Evolutionary conservation across 257 asterid genomes (phyloP).

Genomic region (Lantana camara): DNA sequence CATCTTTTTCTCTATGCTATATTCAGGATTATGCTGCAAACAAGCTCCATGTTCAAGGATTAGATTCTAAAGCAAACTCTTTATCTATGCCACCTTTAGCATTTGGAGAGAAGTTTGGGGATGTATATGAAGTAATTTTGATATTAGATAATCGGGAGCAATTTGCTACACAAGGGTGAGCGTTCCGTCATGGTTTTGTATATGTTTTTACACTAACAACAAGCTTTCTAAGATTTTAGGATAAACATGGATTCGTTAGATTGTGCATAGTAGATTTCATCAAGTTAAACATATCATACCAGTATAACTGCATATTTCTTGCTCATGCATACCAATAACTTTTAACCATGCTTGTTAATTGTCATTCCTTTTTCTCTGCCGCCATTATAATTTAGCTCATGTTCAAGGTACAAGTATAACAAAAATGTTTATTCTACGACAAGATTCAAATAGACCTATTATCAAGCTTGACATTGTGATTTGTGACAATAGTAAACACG

Average conservation of each 20-base stretch:
- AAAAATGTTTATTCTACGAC: conserved; percentile 11
- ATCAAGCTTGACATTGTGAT: conserved; percentile 14
- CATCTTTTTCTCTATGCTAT: conserved; percentile 25
- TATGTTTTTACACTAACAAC: not conserved
- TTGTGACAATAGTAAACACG: not conserved
- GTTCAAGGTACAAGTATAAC: conserved; percentile 15
- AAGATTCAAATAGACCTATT: conserved; percentile 5
- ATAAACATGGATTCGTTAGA: conserved; percentile 23
- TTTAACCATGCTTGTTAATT: conserved; percentile 12
- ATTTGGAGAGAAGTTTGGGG: conserved; percentile 79
- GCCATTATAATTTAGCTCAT: conserved; percentile 13
- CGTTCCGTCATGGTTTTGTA: conserved; percentile 1
- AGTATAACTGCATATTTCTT: conserved; percentile 14
- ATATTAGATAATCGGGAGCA: conserved; percentile 92
- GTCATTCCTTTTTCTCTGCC: not conserved
- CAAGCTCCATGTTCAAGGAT: conserved; percentile 38
- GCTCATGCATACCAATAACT: conserved; percentile 8
- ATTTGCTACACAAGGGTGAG: conserved; percentile 84
- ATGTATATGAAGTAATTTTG: conserved; percentile 77
- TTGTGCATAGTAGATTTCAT: conserved; percentile 13
- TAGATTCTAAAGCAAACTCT: conserved; percentile 48
- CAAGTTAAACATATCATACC: conserved; percentile 11
- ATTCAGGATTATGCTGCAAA: conserved; percentile 42
- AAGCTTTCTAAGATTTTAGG: conserved; percentile 11
- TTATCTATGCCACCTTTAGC: conserved; percentile 76